Evolutionary conservation across 306 rosid species (phyloP), one percentile per base, ranked within the genome.

Genomic region (Cercis canadensis): DNA sequence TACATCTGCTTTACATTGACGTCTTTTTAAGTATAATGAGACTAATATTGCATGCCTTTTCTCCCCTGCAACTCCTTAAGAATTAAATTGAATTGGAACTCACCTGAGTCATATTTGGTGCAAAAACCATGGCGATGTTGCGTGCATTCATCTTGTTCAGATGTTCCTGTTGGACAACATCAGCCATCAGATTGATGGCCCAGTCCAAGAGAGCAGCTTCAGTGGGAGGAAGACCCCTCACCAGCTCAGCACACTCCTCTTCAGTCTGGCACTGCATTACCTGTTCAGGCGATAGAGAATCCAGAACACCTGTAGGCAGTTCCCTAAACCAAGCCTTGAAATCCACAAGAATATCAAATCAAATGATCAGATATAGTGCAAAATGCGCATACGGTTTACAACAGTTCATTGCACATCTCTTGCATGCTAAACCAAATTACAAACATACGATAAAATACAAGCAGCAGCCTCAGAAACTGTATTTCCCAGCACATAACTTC

Each of bases 81-180:
- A 64, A 34, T 60, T 10, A 18, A 47, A 37, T 11, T 6, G 17
- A 19, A 15, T 32, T 13, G 43, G 34, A 50, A 69, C 80, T 65
- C 46, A 84, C 96, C 85, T 79, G 87, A 80, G 96, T 90, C 96
- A 90, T 90, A 83, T 90, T 90, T 37, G 96, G 96, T 11, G 96
- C 94, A 56, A 90, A 90, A 86, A 90, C 92, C 94, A 88, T 82
- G 31, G 94, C 94, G 3, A 90, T 67, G 65, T 90, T 90, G 74
- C 79, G 87, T 13, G 84, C 94, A 37, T 90, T 88, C 96, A 88
- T 90, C 77, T 86, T 90, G 84, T 88, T 88, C 16, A 84, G 76
- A 67, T 75, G 82, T 73, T 88, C 96, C 29, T 78, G 75, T 68
- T 86, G 83, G 47, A 82, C 96, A 82, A 90, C 96, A 74, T 90